phyloP scores from a whole-genome alignment of 2,329 filamentous ascomycete species.

The Aspergillus felis region DNA sequence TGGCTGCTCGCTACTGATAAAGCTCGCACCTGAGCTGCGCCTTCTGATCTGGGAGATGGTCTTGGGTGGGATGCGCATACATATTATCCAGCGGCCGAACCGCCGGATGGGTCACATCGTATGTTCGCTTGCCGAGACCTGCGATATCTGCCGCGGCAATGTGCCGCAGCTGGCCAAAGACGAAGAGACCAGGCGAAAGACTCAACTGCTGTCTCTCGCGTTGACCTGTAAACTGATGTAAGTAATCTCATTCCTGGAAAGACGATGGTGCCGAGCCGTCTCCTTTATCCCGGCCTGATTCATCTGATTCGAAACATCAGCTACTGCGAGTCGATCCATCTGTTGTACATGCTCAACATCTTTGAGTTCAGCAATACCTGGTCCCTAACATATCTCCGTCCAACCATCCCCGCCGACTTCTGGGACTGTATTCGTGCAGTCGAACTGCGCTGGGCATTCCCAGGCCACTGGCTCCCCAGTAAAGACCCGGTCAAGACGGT shows the following conservation, averaged over 20 bases:
- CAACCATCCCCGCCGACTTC: constrained; percentile 27
- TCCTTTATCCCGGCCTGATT: not conserved
- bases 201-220: constrained; percentile 24
- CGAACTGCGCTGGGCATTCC: constrained; percentile 39
- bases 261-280: not conserved
- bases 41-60: constrained; percentile 36
- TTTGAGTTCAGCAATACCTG: constrained; percentile 41
- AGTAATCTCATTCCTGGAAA: not conserved
- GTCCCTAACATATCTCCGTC: constrained; percentile 36
- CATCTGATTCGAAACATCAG: constrained; percentile 15
- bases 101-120: constrained; percentile 30
- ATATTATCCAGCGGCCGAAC: constrained; percentile 33
- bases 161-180: constrained; percentile 26
- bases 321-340: constrained; percentile 32
- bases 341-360: constrained; percentile 33
- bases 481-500: constrained; percentile 38
- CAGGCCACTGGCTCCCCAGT: constrained; percentile 37
- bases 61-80: constrained; percentile 28
- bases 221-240: constrained; percentile 37
- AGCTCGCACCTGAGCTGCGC: constrained; percentile 33
- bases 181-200: not conserved
- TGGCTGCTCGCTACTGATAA: constrained; percentile 26
- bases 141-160: constrained; percentile 33
- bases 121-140: constrained; percentile 25
- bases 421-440: constrained; percentile 30